Percentiles rank a stretch among this genome's conserved stretches.
phyloP scores from a whole-genome alignment of 2,329 filamentous ascomycete genomes.

The Hymenoscyphus albidus region DNA sequence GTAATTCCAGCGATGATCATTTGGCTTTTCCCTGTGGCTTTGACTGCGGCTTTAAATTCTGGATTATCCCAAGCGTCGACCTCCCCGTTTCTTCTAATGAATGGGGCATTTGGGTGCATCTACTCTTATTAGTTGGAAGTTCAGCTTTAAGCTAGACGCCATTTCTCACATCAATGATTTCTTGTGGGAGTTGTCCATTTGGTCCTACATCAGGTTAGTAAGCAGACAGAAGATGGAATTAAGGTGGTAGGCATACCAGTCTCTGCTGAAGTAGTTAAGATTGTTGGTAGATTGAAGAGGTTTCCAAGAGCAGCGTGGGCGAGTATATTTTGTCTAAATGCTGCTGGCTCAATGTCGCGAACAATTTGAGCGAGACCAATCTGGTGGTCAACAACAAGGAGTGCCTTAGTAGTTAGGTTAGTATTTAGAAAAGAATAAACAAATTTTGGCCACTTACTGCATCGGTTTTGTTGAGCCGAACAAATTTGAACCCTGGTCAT shows the following conservation, averaged over 20 bases:
- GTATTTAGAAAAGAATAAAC: not conserved
- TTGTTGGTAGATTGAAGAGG: conserved; percentile 63
- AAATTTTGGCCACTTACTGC: conserved; percentile 21
- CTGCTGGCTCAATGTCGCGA: conserved; percentile 61
- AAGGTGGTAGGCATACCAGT: conserved; percentile 35
- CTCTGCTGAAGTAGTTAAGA: conserved; percentile 68
- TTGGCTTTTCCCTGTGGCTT: conserved; percentile 62
- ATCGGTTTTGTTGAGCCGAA: conserved; percentile 37
- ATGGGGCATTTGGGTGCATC: conserved; percentile 61
- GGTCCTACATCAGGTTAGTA: conserved; percentile 46
- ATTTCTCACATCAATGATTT: conserved; percentile 50
- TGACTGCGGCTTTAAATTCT: conserved; percentile 62
- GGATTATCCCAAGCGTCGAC: conserved; percentile 75
- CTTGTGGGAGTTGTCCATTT: conserved; percentile 67
- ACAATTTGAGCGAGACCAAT: conserved; percentile 56
- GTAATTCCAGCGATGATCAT: conserved; percentile 69
- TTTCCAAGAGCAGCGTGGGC: conserved; percentile 64
- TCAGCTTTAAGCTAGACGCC: not conserved
- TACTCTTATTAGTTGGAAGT: not conserved
- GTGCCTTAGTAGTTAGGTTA: conserved; percentile 36
- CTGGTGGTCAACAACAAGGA: conserved; percentile 58
- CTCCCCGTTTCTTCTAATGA: conserved; percentile 66
- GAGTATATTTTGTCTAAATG: conserved; percentile 64
- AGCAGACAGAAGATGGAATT: not conserved
- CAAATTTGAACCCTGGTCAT: conserved; percentile 28